Evolutionary conservation across 2,329 filamentous ascomycete species (phyloP).

Genomic region (Periconia sp.): DNA sequence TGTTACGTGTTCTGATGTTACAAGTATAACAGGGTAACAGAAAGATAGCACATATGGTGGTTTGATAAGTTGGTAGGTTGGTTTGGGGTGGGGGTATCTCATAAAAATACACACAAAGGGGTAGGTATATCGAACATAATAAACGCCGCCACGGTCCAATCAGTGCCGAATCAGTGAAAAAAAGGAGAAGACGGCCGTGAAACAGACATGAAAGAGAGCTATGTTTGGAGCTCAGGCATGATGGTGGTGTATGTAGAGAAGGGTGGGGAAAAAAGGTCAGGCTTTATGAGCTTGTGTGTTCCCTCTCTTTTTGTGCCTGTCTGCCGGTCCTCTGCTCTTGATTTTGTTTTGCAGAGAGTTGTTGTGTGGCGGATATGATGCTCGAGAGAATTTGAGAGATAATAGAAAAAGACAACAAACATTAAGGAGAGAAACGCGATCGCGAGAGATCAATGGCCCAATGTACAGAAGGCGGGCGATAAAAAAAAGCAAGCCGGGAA

Average conservation of each 20-base stretch:
- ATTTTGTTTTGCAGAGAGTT: background rate
- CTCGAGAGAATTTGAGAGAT: background rate
- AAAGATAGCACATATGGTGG: too few species aligned
- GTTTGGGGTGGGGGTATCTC: slow-evolving; percentile 31
- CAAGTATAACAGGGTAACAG: too few species aligned
- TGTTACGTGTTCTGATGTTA: too few species aligned
- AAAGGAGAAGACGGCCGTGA: background rate
- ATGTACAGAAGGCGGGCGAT: background rate
- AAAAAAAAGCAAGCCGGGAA: background rate
- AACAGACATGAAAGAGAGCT: too few species aligned
- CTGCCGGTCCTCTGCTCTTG: background rate
- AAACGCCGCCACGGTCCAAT: slow-evolving; percentile 3
- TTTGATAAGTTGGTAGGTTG: too few species aligned
- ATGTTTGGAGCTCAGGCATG: too few species aligned
- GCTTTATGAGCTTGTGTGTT: too few species aligned
- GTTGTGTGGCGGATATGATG: background rate
- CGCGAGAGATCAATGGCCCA: background rate
- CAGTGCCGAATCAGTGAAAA: background rate
- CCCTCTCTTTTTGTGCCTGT: background rate
- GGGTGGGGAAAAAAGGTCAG: too few species aligned
- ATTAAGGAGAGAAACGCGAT: slow-evolving; percentile 12
- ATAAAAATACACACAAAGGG: slow-evolving; percentile 28
- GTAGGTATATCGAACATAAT: slow-evolving; percentile 14
- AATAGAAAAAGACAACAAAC: slow-evolving; percentile 8
- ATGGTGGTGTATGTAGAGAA: too few species aligned